These are phyloP conservation scores for Bothriochloa decipiens DNA, from an alignment of 176 grass and related monocot genomes.

Conservation along the genomic window DNA sequence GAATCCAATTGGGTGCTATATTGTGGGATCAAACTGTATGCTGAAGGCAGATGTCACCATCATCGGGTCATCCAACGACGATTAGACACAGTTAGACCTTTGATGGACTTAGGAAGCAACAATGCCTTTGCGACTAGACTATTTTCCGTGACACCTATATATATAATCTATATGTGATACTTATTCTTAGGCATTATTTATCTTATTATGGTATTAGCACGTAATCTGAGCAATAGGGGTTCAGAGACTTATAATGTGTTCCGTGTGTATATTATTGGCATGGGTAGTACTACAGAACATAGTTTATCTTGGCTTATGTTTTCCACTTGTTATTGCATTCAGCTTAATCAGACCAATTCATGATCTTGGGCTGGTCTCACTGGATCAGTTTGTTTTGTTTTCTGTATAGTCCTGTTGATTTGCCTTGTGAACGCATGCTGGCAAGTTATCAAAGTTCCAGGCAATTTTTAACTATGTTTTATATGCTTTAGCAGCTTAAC, in stretches of 20 bases:
- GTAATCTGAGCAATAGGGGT: background rate
- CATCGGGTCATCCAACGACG: constrained; percentile 34
- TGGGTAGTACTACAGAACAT: too few relatives aligned
- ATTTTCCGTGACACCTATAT: background rate
- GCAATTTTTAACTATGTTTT: too few relatives aligned
- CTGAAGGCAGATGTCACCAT: constrained; percentile 31
- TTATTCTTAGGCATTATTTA: background rate
- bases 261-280: background rate
- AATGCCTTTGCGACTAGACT: background rate
- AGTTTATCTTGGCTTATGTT: too few relatives aligned
- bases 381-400: too few relatives aligned
- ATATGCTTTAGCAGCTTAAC: too few relatives aligned
- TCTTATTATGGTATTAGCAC: background rate
- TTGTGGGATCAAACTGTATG: constrained; percentile 21
- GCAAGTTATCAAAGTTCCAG: too few relatives aligned
- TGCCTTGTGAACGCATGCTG: too few relatives aligned
- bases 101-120: constrained; percentile 8
- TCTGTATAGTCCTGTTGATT: too few relatives aligned
- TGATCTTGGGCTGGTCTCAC: too few relatives aligned
- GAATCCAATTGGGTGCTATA: constrained; percentile 14
- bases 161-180: background rate
- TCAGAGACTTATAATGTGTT: background rate
- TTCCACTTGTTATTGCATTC: too few relatives aligned
- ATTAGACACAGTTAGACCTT: background rate
- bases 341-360: too few relatives aligned